Conservation (phyloP, 169 alveolate genomes). For the Fabrea salina region DNA sequence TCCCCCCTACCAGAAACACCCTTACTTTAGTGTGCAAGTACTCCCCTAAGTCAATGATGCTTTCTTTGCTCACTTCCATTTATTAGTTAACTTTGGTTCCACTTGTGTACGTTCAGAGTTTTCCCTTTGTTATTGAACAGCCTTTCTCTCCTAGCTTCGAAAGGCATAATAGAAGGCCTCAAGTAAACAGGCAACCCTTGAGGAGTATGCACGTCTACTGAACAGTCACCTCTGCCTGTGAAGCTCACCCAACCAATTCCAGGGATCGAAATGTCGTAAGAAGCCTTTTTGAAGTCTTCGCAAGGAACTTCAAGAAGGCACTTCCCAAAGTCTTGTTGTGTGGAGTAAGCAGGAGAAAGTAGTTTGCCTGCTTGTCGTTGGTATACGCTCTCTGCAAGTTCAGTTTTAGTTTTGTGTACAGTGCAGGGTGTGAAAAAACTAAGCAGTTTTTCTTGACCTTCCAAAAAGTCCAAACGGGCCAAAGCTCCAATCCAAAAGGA, state of each 20-base stretch:
- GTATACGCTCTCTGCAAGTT: slow-evolving; percentile 36
- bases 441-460: slow-evolving; percentile 44
- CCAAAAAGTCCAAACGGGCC: slow-evolving; percentile 45
- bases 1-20: neutral
- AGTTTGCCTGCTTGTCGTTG: slow-evolving; percentile 45
- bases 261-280: neutral
- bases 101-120: no score
- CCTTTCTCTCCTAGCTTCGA: neutral
- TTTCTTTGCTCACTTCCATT: neutral
- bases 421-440: slow-evolving; percentile 47
- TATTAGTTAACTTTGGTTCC: no score
- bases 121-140: neutral
- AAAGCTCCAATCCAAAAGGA: slow-evolving; percentile 56
- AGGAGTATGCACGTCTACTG: neutral
- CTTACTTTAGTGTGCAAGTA: neutral
- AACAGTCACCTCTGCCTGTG: neutral
- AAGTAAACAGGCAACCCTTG: neutral
- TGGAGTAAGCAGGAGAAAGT: slow-evolving; percentile 47
- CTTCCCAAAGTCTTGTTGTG: slow-evolving; percentile 33
- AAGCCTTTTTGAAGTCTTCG: neutral
- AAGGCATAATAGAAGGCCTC: slow-evolving; percentile 22
- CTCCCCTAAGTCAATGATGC: slow-evolving; percentile 7
- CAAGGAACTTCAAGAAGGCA: neutral
- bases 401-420: slow-evolving; percentile 48
- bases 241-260: slow-evolving; percentile 16